Base-by-base conservation (phyloP, 805 yeast species). In the Kazachstania africana region DNA sequence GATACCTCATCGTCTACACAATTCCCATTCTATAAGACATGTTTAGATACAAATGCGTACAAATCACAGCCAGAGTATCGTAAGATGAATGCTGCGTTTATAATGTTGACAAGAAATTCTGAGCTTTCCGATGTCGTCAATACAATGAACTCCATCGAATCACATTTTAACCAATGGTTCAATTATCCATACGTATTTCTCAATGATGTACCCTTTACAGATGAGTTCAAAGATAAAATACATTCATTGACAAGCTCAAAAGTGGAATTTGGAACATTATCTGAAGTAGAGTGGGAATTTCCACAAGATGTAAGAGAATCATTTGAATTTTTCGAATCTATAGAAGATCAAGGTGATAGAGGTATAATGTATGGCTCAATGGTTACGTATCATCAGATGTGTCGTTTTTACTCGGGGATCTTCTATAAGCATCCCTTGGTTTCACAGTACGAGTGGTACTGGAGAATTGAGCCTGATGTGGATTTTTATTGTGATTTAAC, bases 81-180 rank as follows among this genome's bases (percentile, higher is more conserved):
- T 4, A 60, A 80, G 21, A 85, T 81, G 19, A 83, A 78, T 46
- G 97, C 96, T 0, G 78, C 88, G 1, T 67, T 88, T 41, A 83
- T 87, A 16, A 77, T 87, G 51, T 59, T 88, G 30, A 84, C 94
- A 1, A 62, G 95, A 38, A 85, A 88, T 50, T 60, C 70, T 3
- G 97, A 88, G 47, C 36, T 84, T 2, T 68, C 72, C 3, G 93
- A 81, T n/a, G 94, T 84, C 2, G 46, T 80, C 2, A 63, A 66
- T 34, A 75, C 91, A 3, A 74, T 88, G 68, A 57, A 62, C 18
- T 73, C 87, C 3, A 49, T 91, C 33, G 97, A 88, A 51, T 65
- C 82, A 16, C 94, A 79, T 51, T 88, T 87, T 60, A 88, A 88
- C 53, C 85, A 87, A 45, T 84, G 95, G 94, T 91, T 67, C 55